Evolutionary conservation across 345 rosid genomes (phyloP).

Genomic region (Noccaea bulbosa): DNA sequence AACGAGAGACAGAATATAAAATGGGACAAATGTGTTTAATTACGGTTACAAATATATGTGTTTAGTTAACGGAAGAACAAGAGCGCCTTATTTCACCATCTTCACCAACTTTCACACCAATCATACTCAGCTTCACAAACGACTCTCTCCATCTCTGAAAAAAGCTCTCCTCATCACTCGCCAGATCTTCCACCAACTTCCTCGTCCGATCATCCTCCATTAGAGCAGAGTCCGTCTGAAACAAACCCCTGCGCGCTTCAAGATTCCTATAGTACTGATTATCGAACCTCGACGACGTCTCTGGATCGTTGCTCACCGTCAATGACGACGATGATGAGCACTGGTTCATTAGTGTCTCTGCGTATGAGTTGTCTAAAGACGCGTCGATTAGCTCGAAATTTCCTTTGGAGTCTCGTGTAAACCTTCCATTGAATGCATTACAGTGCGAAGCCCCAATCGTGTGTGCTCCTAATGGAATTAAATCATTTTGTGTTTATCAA

Average conservation of each 20-base stretch:
- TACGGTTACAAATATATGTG: no score
- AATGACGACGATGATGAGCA: conserved; percentile 58
- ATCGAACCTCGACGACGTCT: conserved; percentile 57
- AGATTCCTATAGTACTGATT: conserved; percentile 67
- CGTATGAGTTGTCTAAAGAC: conserved; percentile 56
- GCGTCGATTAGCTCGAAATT: conserved; percentile 48
- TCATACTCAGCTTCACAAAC: conserved; percentile 62
- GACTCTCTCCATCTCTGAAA: conserved; percentile 66
- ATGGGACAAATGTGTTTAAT: not conserved
- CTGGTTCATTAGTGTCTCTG: conserved; percentile 50
- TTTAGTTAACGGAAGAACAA: conserved; percentile 48
- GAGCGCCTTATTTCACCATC: conserved; percentile 68
- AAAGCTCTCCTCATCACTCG: conserved; percentile 57
- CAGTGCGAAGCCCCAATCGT: conserved; percentile 77
- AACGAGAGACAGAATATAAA: not conserved
- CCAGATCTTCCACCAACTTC: conserved; percentile 54
- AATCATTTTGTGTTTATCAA: not conserved
- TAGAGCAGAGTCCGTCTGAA: conserved; percentile 71
- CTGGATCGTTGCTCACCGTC: conserved; percentile 64
- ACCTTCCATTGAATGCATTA: conserved; percentile 61
- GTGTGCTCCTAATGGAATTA: conserved; percentile 59
- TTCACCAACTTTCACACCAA: conserved; percentile 60
- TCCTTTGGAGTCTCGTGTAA: conserved; percentile 54
- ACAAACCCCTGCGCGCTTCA: conserved; percentile 57
- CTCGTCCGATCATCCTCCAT: conserved; percentile 55